These are phyloP conservation scores for Moringa oleifera DNA, from an alignment of 345 rosid species.

Conservation along the genomic window DNA sequence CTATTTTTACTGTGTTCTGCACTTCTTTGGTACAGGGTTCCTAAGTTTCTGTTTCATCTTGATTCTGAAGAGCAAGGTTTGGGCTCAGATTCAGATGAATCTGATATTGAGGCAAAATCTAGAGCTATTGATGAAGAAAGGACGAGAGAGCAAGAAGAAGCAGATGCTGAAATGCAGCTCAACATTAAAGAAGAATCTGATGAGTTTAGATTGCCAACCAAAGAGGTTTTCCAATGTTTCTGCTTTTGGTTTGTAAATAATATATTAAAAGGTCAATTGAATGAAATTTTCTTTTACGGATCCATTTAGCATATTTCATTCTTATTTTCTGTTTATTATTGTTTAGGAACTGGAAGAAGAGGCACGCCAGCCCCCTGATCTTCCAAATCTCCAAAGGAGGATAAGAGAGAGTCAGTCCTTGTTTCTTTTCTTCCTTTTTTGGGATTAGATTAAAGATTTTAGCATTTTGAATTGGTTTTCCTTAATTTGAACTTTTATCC, in stretches of 20 bases:
- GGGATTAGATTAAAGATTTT: neutral
- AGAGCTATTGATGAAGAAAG: slow-evolving; percentile 40
- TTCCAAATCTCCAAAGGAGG: slow-evolving; percentile 63
- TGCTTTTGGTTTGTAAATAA: neutral
- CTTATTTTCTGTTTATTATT: slow-evolving; percentile 6
- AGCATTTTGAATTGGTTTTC: neutral
- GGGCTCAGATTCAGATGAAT: slow-evolving; percentile 42
- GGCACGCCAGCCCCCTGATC: slow-evolving; percentile 69
- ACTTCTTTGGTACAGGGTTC: neutral
- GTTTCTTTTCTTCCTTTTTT: neutral
- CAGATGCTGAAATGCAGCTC: slow-evolving; percentile 46
- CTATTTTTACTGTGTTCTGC: neutral
- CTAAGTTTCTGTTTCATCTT: neutral
- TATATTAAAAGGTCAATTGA: too few relatives aligned
- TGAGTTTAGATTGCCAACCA: slow-evolving; percentile 76
- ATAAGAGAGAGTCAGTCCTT: slow-evolving; percentile 66
- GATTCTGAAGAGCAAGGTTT: slow-evolving; percentile 28
- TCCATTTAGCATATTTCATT: too few relatives aligned
- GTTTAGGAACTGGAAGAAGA: slow-evolving; percentile 81
- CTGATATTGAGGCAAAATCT: slow-evolving; percentile 49
- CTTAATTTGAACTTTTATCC: slow-evolving; percentile 8
- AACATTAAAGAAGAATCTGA: slow-evolving; percentile 61
- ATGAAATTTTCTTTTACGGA: neutral
- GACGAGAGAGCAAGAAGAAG: slow-evolving; percentile 44
- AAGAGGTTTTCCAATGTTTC: slow-evolving; percentile 43